Base-by-base conservation (phyloP, 139 green algal species). In the Chlorella vulgaris region DNA sequence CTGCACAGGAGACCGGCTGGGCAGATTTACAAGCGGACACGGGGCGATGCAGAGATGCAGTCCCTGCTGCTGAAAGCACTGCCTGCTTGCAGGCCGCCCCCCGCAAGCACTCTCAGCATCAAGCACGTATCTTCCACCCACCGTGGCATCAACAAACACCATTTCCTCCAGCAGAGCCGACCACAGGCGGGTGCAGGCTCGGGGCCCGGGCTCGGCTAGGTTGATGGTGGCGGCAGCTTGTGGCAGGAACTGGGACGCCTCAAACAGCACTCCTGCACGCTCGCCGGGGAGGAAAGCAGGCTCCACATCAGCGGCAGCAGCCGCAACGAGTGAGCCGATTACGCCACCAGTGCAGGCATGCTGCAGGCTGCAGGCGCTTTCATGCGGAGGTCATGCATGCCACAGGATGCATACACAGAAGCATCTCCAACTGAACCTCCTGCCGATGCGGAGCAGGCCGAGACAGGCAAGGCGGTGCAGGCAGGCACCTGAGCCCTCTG, bases 191-290 rank as follows among this genome's bases (percentile, higher is more conserved):
- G 76, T 53, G 62, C 28, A 18, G 10, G 76, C 62, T 1, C 76
- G 40, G 24, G 76, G 76, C 28, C 76, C 76, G 1, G 76, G 76
- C 76, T 81, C 42, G 2, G 61, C 76, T 22, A 81, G 76, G 61
- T 73, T 81, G 62, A 74, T 24, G 0, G 60, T 22, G 10, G 29
- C 39, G 43, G 26, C 28, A 13, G 42, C 15, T 3, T 61, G 76
- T 19, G 76, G 76, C 0, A n/a, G 24, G 7, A 51, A 63, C 76
- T 74, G 61, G 29, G 61, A 8, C 13, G 76, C 76, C 1, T 81
- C 76, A 29, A 74, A 81, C 61, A 81, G 42, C 58, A 81, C 61
- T 24, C 76, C 76, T 81, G 76, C 62, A 66, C 18, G 42, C 3
- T 7, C n/a, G n/a, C n/a, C n/a, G n/a, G n/a, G n/a, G n/a, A n/a